Base-by-base conservation (phyloP, 306 rosid genomes). In the Citrullus colocynthis region DNA sequence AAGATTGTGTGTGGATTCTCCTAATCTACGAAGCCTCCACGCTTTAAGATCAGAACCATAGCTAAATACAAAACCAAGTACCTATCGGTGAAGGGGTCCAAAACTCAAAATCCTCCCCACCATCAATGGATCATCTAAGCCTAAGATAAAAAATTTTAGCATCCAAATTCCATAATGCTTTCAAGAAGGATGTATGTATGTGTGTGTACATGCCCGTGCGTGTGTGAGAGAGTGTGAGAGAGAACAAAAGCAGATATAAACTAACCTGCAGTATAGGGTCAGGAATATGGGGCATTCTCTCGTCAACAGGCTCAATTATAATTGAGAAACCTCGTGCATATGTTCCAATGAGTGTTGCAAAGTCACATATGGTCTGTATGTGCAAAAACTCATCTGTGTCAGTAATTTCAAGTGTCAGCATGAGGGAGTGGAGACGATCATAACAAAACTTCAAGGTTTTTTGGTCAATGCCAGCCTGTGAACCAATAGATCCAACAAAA, bases 221-320 rank as follows among this genome's bases (percentile, higher is more conserved):
- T 44, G 49, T 9, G 13, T 12, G 54, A 48, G 58, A 39, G 72
- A 14, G 49, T 9, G 13, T 12, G 54, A 48, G 58, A 39, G 72
- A 14, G 21, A 34, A 21, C 0, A 21, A 42, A 44, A 32, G 39
- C 20, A 74, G 52, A 37, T 21, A 21, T 28, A 48, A 79, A 76
- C 88, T 36, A 65, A 92, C 98, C 96, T 95, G 98, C 80, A 92
- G 86, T 78, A 95, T 92, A 69, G 98, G 98, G 82, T 95, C 98
- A 59, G 97, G 98, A 92, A 95, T 90, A 83, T 95, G 97, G 1
- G 97, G 97, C 98, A 95, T 95, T 87, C 98, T 86, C 87, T 95
- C 98, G 70, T 95, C 98, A 84, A 83, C 88, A 54, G 98, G 98
- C 78, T 95, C 97, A 76, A 92, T 92, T 86, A 92, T 95, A 61